phyloP scores from a whole-genome alignment of 2,329 filamentous ascomycete genomes.

The Incumbomyces delicatus region DNA sequence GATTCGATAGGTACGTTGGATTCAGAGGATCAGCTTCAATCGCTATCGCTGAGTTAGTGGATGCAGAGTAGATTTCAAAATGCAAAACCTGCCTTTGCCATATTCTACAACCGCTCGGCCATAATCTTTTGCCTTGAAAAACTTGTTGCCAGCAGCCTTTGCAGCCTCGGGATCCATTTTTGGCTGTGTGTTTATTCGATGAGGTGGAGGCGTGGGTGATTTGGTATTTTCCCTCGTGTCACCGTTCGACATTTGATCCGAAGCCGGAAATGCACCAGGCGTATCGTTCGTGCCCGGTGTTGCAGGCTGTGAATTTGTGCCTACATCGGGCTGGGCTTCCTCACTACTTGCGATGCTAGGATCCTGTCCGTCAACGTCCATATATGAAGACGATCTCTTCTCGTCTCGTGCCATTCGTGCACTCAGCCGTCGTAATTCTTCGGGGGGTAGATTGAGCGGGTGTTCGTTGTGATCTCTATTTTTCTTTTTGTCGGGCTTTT shows the following conservation, averaged over 20 bases:
- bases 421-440: constrained; percentile 71
- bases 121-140: constrained; percentile 92
- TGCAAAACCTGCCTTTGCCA: constrained; percentile 63
- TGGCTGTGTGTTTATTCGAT: constrained; percentile 35
- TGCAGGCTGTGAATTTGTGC: constrained; percentile 13
- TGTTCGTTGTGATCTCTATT: constrained; percentile 39
- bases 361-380: constrained; percentile 56
- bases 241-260: constrained; percentile 17
- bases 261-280: constrained; percentile 17
- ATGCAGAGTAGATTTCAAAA: constrained; percentile 4
- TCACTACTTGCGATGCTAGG: constrained; percentile 8
- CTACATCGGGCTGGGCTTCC: constrained; percentile 7
- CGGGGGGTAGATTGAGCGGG: constrained; percentile 80
- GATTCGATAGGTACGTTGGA: constrained; percentile 85
- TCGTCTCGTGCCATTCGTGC: constrained; percentile 40
- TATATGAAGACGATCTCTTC: constrained; percentile 48
- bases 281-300: constrained; percentile 14
- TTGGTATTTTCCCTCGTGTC: constrained; percentile 26
- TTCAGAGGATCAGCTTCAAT: constrained; percentile 79
- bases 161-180: constrained; percentile 76
- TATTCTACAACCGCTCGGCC: constrained; percentile 82
- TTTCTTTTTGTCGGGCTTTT: constrained; percentile 19
- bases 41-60: constrained; percentile 45
- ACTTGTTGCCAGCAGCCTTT: constrained; percentile 90
- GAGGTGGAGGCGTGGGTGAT: constrained; percentile 38